Evolutionary conservation across 2,329 filamentous ascomycete genomes (phyloP), one percentile per base, ranked within the genome.

Genomic region (Xylariales sp.): DNA sequence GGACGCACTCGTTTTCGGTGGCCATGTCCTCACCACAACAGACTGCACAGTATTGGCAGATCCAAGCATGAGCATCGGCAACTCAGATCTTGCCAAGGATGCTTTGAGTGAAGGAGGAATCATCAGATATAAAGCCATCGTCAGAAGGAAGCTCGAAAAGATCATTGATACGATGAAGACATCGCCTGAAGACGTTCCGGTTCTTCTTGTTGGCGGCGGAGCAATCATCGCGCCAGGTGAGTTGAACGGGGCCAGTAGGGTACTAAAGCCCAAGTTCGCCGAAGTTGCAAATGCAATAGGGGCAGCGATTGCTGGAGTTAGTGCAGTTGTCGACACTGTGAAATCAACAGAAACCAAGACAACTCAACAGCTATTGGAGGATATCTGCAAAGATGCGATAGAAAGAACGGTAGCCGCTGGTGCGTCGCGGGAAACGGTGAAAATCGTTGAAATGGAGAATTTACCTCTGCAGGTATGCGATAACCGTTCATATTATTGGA

Each of bases 251-350:
- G 78, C 77, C 7, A 76, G 73, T 45, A 64, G 60, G 22, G 73
- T 82, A 1, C 57, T 80, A 32, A 78, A 74, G 47, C 77, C 77
- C 0, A 61, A 69, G 29, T 80, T 70, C 63, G 73, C 76, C 2
- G 71, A 70, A 3, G 76, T 83, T 2, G 80, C 80, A 7, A 84
- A 84, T 51, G 80, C 80, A 0, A 78, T 84, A 8, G 80, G 80
- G 2, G 80, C 79, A 7, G 79, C 80, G 1, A 80, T 78, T 43
- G 76, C 78, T 1, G 64, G 75, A 28, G 76, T 83, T 2, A 79
- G 74, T 44, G 70, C 72, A 1, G 68, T 73, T 0, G 63, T 74
- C 8, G 73, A 77, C 44, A 70, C 66, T 0, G 66, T 76, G 18
- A 68, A 72, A 43, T 71, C 68, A 0, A 75, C 70, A 0, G 70